Evolutionary conservation across 2,329 filamentous ascomycete genomes (phyloP).

Genomic region (Xylariaceae sp.): DNA sequence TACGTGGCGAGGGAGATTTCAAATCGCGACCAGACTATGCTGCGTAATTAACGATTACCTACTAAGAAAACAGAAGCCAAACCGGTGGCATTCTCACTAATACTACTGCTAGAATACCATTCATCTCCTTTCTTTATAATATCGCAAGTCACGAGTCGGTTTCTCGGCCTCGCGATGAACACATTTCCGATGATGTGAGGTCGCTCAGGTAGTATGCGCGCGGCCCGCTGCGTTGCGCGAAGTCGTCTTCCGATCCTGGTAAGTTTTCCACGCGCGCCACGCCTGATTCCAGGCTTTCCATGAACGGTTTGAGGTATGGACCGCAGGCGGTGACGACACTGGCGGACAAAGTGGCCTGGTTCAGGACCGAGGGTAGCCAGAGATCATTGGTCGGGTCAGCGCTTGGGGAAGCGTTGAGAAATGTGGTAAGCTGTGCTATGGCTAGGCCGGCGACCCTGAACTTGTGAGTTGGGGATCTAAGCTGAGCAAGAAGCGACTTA

Average conservation of each 20-base stretch:
- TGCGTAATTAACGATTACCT: background rate
- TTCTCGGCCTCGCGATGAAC: conserved; percentile 3
- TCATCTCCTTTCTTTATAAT: no score
- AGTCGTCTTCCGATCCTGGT: conserved; percentile 13
- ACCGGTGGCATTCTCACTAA: no score
- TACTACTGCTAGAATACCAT: no score
- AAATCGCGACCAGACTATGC: background rate
- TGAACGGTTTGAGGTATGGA: conserved; percentile 19
- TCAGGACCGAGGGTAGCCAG: conserved; percentile 17
- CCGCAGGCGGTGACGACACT: conserved; percentile 19
- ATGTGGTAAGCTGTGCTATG: conserved; percentile 15
- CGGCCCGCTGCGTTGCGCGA: conserved; percentile 5
- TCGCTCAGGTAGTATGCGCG: conserved; percentile 14
- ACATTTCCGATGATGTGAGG: conserved; percentile 12
- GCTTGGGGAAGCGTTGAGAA: conserved; percentile 11
- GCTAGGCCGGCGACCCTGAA: conserved; percentile 14
- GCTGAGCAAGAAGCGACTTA: conserved; percentile 3
- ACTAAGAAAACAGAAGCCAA: background rate
- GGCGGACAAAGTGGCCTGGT: conserved; percentile 14
- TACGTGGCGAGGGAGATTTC: background rate
- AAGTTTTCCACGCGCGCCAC: conserved; percentile 18
- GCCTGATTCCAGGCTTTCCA: conserved; percentile 21
- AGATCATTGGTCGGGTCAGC: conserved; percentile 10
- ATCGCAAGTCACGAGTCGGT: no score
- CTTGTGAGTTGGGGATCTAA: background rate